Conservation (phyloP, 208 protist genomes). For the Trypanosoma boissoni region DNA sequence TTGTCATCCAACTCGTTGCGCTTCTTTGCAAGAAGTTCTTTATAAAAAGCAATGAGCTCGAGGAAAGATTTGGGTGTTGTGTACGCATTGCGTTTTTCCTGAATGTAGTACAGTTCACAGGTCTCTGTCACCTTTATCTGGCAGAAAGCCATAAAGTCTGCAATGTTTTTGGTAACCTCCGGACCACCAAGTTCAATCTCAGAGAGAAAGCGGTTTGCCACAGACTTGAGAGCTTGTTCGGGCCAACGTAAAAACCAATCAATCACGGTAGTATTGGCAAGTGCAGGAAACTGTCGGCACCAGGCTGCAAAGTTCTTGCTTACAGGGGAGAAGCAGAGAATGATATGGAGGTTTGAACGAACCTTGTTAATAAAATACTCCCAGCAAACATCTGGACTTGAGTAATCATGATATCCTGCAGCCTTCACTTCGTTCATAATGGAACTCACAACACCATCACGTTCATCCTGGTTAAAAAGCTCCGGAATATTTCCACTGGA, state of each 20-base stretch:
- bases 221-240: slow-evolving; percentile 96
- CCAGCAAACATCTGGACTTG: slow-evolving; percentile 92
- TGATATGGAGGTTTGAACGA: slow-evolving; percentile 95
- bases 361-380: slow-evolving; percentile 97
- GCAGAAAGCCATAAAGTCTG: slow-evolving; percentile 96
- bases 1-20: slow-evolving; percentile 88
- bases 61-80: slow-evolving; percentile 99
- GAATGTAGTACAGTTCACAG: slow-evolving; percentile 90
- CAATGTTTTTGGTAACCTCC: slow-evolving; percentile 84
- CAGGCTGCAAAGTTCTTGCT: slow-evolving; percentile 96
- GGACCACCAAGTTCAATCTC: slow-evolving; percentile 89
- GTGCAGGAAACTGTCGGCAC: slow-evolving; percentile 97
- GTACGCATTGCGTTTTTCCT: slow-evolving; percentile 97
- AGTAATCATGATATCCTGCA: slow-evolving; percentile 86
- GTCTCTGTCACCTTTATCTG: slow-evolving; percentile 94
- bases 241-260: slow-evolving; percentile 99
- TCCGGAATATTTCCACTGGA: slow-evolving; percentile 97
- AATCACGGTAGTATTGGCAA: slow-evolving; percentile 97
- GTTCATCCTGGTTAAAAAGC: slow-evolving; percentile 93
- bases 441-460: slow-evolving; percentile 85
- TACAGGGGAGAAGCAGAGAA: slow-evolving; percentile 98
- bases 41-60: slow-evolving; percentile 98
- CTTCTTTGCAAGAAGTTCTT: slow-evolving; percentile 93
- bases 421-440: slow-evolving; percentile 93
- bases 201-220: slow-evolving; percentile 93